phyloP scores from a whole-genome alignment of 352 stramenopile species.

The Globisporangium camurandrum region DNA sequence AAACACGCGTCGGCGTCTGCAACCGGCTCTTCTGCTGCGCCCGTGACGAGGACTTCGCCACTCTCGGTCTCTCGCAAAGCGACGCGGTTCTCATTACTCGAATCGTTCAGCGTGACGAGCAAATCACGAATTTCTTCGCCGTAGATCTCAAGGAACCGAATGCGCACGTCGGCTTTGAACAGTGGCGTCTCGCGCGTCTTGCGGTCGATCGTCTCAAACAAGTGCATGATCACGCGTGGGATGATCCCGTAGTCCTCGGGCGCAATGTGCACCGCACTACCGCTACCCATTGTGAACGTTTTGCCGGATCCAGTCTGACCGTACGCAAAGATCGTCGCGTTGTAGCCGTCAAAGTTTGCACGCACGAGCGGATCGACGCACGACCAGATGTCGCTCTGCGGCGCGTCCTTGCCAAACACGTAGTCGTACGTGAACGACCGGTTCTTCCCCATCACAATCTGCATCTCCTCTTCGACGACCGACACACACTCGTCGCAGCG shows the following conservation, averaged over 20 bases:
- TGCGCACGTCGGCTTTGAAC: constrained; percentile 59
- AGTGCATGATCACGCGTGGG: constrained; percentile 73
- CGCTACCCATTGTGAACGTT: constrained; percentile 87
- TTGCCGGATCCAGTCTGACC: constrained; percentile 84
- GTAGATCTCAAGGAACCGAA: constrained; percentile 91
- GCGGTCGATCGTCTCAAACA: constrained; percentile 73
- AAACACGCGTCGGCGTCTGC: constrained; percentile 66
- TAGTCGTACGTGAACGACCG: constrained; percentile 89
- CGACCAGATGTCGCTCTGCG: constrained; percentile 81
- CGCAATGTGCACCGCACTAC: constrained; percentile 68
- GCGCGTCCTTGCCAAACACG: constrained; percentile 77
- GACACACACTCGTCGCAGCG: constrained; percentile 84
- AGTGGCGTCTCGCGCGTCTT: constrained; percentile 48
- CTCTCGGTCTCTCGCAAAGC: constrained; percentile 80
- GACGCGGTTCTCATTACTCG: constrained; percentile 54
- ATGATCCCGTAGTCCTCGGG: constrained; percentile 86
- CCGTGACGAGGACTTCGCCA: constrained; percentile 74
- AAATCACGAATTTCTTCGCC: constrained; percentile 88
- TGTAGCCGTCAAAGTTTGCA: constrained; percentile 85
- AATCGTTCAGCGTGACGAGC: constrained; percentile 66
- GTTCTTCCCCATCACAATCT: constrained; percentile 87
- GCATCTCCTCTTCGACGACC: constrained; percentile 70
- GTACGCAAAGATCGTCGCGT: constrained; percentile 87
- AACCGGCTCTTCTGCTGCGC: constrained; percentile 72
- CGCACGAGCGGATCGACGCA: constrained; percentile 78